Conservation (phyloP, 148 eudicot species). For the Cornus suecica region DNA sequence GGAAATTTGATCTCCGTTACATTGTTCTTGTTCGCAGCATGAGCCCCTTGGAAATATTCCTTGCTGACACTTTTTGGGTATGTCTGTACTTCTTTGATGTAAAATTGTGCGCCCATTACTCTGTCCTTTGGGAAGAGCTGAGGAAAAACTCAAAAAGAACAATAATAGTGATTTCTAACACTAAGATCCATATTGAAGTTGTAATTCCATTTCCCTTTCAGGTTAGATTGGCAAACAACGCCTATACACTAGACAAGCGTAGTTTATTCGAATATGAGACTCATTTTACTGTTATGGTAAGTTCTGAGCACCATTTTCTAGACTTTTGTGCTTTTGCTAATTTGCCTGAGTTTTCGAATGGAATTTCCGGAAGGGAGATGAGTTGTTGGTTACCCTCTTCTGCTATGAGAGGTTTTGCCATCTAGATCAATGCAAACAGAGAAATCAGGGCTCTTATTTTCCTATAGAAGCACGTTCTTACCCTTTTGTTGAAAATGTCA, state of each 20-base stretch:
- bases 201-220: constrained; percentile 29
- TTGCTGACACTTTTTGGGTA: constrained; percentile 89
- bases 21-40: constrained; percentile 86
- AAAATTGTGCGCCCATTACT: background rate
- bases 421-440: background rate
- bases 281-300: constrained; percentile 98
- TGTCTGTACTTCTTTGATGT: background rate
- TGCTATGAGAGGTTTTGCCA: background rate
- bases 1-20: constrained; percentile 91
- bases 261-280: constrained; percentile 92
- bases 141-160: background rate
- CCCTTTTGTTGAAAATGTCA: background rate
- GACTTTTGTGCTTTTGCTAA: background rate
- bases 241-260: constrained; percentile 65
- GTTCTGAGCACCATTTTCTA: constrained; percentile 5
- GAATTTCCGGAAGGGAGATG: background rate
- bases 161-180: background rate
- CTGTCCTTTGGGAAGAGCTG: background rate
- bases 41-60: constrained; percentile 82
- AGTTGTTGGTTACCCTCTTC: background rate
- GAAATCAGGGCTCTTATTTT: background rate
- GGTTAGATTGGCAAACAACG: constrained; percentile 90
- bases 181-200: background rate
- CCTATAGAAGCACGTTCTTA: background rate
- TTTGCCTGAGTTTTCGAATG: background rate